Evolutionary conservation across 345 rosid species (phyloP), one percentile per base, ranked within the genome.

Genomic region (Populus davidiana): DNA sequence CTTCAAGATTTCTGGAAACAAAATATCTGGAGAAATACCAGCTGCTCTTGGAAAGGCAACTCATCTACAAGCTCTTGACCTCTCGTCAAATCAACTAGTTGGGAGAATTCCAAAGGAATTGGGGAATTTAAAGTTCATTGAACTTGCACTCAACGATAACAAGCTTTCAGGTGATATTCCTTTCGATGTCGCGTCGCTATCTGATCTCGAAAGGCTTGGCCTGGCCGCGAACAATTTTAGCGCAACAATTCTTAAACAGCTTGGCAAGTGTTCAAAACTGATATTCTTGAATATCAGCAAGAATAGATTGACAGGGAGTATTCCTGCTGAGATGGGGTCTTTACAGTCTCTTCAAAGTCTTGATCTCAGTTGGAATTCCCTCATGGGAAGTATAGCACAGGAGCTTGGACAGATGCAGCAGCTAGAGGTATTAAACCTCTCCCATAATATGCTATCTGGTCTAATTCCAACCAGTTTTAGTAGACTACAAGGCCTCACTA

Each of bases 361-460:
- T n/a, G 84, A 82, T 50, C 73, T 82, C 23, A 82, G 79, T 35
- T 38, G 65, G 5, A 82, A 82, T 59, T 74, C 5, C 13, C 56
- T 78, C 1, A 8, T 14, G 16, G 81, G 72, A 74, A 64, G 3
- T 3, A 73, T 81, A 31, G 65, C 81, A 1, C 21, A 1, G 1
- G 38, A 39, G 67, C 10, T 81, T 27, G 71, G 72, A 23, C 33
- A 72, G 2, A 39, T 81, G 64, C 17, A 12, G 1, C 1, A 0
- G 6, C 23, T 81, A 13, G 78, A 50, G 44, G 17, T 12, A 0
- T 5, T 75, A 31, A 23, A 75, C 7, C 21, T 67, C 62, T 75
- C 78, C 29, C 71, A 66, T 18, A 75, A 75, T 35, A 68, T 12
- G 41, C 50, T 81, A 41, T 33, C 71, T 0, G 80, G 80, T 33